These are phyloP conservation scores for Diaporthe capsici DNA, from an alignment of 2,329 filamentous ascomycete genomes.

Conservation along the genomic window DNA sequence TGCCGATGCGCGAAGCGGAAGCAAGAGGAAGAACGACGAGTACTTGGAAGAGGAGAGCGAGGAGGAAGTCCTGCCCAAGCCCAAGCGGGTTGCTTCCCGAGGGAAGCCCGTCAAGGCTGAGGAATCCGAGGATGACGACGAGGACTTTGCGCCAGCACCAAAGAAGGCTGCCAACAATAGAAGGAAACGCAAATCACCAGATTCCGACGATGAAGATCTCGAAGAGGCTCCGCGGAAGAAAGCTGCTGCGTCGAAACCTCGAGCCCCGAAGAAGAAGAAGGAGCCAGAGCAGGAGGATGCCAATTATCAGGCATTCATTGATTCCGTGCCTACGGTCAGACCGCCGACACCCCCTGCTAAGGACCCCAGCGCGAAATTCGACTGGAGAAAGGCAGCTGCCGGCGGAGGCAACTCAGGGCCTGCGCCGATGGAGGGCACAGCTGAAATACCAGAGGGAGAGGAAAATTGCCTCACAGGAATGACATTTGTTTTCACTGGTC, in stretches of 20 bases:
- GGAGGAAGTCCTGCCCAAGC: slow-evolving; percentile 56
- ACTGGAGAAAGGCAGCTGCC: slow-evolving; percentile 76
- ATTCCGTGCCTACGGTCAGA: slow-evolving; percentile 86
- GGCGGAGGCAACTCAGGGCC: slow-evolving; percentile 74
- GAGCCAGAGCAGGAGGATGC: slow-evolving; percentile 76
- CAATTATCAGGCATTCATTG: slow-evolving; percentile 85
- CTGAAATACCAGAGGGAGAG: slow-evolving; percentile 84
- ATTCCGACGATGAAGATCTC: slow-evolving; percentile 37
- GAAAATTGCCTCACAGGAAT: slow-evolving; percentile 93
- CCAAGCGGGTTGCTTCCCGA: slow-evolving; percentile 67
- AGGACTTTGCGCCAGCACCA: slow-evolving; percentile 47
- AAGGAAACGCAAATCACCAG: slow-evolving; percentile 40
- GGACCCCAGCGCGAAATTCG: slow-evolving; percentile 80
- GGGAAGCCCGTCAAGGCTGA: slow-evolving; percentile 54
- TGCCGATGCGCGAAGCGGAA: slow-evolving; percentile 75
- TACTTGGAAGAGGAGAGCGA: slow-evolving; percentile 82
- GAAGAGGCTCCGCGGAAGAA: slow-evolving; percentile 60
- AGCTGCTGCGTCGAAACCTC: slow-evolving; percentile 69
- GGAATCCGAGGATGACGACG: slow-evolving; percentile 52
- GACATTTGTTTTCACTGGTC: slow-evolving; percentile 94
- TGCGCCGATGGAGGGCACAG: slow-evolving; percentile 73
- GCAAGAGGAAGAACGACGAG: slow-evolving; percentile 79
- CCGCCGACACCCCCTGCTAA: slow-evolving; percentile 87
- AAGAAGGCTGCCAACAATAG: slow-evolving; percentile 51
- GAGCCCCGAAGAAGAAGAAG: slow-evolving; percentile 74